Conservation (phyloP, 371 early-diverging fungal species). For the Syncephalis plumigaleata region DNA sequence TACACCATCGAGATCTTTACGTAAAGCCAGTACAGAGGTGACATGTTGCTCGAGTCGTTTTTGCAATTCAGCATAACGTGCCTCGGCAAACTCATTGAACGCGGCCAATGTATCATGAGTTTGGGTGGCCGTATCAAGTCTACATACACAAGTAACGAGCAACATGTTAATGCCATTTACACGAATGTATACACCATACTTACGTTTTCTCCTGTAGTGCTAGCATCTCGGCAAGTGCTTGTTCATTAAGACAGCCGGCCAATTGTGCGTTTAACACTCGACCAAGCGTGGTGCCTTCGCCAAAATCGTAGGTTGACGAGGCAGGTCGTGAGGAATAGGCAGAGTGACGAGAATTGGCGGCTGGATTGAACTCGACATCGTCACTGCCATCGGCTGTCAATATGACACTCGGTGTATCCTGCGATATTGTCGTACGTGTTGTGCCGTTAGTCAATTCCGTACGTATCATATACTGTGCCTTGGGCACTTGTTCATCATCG, state of each 20-base stretch:
- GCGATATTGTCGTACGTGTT: no score
- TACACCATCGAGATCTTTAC: not conserved
- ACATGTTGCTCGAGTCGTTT: not conserved
- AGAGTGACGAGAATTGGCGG: not conserved
- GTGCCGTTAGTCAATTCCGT: no score
- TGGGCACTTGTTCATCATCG: no score
- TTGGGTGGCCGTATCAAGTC: not conserved
- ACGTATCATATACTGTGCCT: no score
- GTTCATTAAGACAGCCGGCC: not conserved
- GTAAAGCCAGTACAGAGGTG: not conserved
- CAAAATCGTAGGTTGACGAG: not conserved
- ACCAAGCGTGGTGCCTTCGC: not conserved
- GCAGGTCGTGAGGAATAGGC: not conserved
- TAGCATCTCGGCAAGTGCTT: not conserved
- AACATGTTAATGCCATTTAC: no score
- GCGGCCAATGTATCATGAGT: not conserved
- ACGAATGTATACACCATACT: not conserved
- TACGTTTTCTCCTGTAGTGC: not conserved
- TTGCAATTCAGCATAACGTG: not conserved
- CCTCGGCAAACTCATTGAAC: not conserved
- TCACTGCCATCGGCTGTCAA: no score
- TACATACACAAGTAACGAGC: no score
- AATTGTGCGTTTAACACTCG: not conserved
- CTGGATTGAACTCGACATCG: not conserved
- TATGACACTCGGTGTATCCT: no score